Conservation (phyloP, 2,329 filamentous ascomycete species). For the Teratosphaeria gauchensis region DNA sequence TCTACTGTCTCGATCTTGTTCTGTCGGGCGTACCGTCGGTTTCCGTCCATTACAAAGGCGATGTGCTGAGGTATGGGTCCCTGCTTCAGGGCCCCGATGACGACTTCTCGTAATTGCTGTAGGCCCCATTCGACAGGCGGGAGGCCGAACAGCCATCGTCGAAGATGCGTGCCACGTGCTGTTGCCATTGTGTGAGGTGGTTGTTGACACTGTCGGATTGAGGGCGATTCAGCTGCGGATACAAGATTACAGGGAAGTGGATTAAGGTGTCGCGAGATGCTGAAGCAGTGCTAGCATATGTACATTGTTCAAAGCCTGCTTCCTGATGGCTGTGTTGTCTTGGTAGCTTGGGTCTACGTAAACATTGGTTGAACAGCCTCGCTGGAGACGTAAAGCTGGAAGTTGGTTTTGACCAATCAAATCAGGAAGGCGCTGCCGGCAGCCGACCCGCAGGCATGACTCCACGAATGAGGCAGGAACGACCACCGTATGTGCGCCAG, state of each 20-base stretch:
- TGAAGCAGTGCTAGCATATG: background rate
- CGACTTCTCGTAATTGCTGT: constrained; percentile 65
- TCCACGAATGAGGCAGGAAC: background rate
- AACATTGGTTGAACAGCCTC: background rate
- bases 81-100: constrained; percentile 81
- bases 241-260: background rate
- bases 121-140: constrained; percentile 89
- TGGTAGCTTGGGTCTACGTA: background rate
- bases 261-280: background rate
- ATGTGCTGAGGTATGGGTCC: constrained; percentile 90
- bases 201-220: background rate
- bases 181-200: constrained; percentile 13
- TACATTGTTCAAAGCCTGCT: background rate
- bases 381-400: background rate
- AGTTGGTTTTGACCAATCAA: background rate
- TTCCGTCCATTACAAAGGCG: constrained; percentile 99
- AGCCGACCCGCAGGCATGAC: no score
- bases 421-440: background rate
- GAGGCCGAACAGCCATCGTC: constrained; percentile 73
- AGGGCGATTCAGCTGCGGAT: background rate
- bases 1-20: constrained; percentile 95
- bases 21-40: constrained; percentile 79
- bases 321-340: background rate
- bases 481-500: no score
- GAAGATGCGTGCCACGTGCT: constrained; percentile 51